Percentiles rank a stretch among this genome's conserved stretches.
Evolutionary conservation across 116 monocot species (phyloP).

Genomic region (Trichopus zeylanicus): DNA sequence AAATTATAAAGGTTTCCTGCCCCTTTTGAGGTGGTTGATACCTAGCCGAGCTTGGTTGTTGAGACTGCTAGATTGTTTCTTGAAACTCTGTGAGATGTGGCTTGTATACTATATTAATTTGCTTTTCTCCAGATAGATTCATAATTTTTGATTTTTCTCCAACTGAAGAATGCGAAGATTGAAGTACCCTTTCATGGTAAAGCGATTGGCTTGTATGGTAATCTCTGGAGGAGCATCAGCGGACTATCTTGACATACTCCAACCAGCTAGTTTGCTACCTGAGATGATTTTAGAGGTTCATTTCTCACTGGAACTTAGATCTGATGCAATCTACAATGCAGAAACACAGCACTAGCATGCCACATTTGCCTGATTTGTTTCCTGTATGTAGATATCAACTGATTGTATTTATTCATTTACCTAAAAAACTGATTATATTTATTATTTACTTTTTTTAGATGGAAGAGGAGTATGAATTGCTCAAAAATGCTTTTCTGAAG

Average conservation of each 20-base stretch:
- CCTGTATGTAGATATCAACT: neutral
- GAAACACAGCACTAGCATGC: neutral
- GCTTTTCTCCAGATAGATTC: neutral
- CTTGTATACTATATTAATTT: no score
- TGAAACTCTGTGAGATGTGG: neutral
- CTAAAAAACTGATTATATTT: neutral
- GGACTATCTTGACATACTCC: conserved; percentile 70
- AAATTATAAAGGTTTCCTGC: neutral
- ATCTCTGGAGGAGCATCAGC: conserved; percentile 53
- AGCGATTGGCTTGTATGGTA: conserved; percentile 86
- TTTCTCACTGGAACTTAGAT: neutral
- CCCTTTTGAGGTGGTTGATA: neutral
- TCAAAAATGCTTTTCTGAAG: conserved; percentile 40
- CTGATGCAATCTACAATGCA: neutral
- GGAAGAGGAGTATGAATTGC: conserved; percentile 66
- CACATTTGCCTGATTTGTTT: neutral
- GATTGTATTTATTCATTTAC: neutral
- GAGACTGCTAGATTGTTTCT: neutral
- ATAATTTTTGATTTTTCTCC: conserved; percentile 4
- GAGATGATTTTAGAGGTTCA: conserved; percentile 42
- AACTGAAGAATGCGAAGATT: conserved; percentile 46
- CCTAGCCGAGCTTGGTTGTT: neutral
- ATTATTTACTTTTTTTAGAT: conserved; percentile 28
- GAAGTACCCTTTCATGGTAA: conserved; percentile 81
- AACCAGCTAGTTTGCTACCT: conserved; percentile 51